A percentile compares a stretch with the other conserved stretches of the same genome.
These are phyloP conservation scores for Gomphus sp. DNA, from an alignment of 1,284 basidiomycete genomes.

Conservation along the genomic window DNA sequence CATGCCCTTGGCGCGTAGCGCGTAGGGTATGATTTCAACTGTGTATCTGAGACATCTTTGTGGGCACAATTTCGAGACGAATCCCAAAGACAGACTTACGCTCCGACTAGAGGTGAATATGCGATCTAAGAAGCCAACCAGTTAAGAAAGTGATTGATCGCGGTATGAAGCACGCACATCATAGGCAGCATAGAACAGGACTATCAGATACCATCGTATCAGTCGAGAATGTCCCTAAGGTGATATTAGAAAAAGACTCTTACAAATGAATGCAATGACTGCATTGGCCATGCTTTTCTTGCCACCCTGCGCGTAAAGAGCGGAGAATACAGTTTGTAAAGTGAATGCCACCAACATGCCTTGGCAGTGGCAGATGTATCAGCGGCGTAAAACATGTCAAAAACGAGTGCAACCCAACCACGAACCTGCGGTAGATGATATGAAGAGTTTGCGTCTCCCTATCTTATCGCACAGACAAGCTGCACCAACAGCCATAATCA, in stretches of 20 bases:
- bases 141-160: not conserved
- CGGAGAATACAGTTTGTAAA: slow-evolving; percentile 33
- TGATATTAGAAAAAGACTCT: not conserved
- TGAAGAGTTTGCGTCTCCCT: slow-evolving; percentile 46
- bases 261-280: slow-evolving; percentile 41
- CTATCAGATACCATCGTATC: not conserved
- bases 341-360: slow-evolving; percentile 35
- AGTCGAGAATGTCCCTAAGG: not conserved
- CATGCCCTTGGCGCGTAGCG: slow-evolving; percentile 26
- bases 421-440: slow-evolving; percentile 36
- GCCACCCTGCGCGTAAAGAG: slow-evolving; percentile 26
- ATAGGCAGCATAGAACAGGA: slow-evolving; percentile 8
- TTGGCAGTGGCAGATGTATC: slow-evolving; percentile 12
- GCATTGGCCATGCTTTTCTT: slow-evolving; percentile 29
- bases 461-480: slow-evolving; percentile 39
- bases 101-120: slow-evolving; percentile 9
- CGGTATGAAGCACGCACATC: not conserved
- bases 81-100: not conserved
- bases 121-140: slow-evolving; percentile 5
- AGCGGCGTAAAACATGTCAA: not conserved
- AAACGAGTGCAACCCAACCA: not conserved
- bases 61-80: not conserved
- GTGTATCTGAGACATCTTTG: slow-evolving; percentile 20
- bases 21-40: slow-evolving; percentile 28
- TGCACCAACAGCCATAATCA: slow-evolving; percentile 37